Conservation (phyloP, 2,329 filamentous ascomycete genomes). For the Trichoderma koningiopsis region DNA sequence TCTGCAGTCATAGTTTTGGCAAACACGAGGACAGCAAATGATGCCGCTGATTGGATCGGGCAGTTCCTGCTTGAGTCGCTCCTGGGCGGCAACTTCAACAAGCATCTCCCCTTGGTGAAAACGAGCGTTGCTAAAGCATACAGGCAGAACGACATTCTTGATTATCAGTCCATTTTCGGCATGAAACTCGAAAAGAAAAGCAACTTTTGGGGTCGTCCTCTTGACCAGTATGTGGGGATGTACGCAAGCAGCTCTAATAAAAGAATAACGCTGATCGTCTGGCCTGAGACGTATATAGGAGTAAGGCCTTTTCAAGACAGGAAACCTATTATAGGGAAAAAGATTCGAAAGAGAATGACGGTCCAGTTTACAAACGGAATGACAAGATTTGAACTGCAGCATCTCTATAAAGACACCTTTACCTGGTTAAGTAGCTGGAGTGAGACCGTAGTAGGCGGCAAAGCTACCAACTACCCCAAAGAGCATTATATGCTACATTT, state of each 20-base stretch:
- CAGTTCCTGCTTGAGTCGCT: constrained; percentile 19
- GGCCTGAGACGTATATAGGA: too few relatives aligned
- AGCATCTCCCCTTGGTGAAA: constrained; percentile 1
- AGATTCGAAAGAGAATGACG: too few relatives aligned
- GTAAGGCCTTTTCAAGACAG: too few relatives aligned
- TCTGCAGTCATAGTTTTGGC: constrained; percentile 26
- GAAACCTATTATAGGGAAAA: too few relatives aligned
- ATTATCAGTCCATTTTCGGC: too few relatives aligned
- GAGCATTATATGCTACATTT: background rate
- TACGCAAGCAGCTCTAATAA: background rate
- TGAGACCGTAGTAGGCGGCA: too few relatives aligned
- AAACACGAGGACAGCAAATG: constrained; percentile 23
- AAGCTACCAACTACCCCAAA: background rate
- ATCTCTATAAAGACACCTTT: background rate
- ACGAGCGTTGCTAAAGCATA: background rate
- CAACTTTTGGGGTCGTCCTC: background rate
- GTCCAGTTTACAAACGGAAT: too few relatives aligned
- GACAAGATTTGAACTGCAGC: background rate
- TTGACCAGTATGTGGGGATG: background rate
- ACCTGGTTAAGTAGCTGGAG: background rate
- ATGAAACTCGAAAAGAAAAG: too few relatives aligned
- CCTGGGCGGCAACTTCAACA: background rate
- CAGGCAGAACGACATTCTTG: background rate
- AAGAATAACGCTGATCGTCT: background rate
- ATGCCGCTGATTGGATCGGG: constrained; percentile 28